Base-by-base conservation (phyloP, 2,329 filamentous ascomycete species). In the Penicillium sp. region DNA sequence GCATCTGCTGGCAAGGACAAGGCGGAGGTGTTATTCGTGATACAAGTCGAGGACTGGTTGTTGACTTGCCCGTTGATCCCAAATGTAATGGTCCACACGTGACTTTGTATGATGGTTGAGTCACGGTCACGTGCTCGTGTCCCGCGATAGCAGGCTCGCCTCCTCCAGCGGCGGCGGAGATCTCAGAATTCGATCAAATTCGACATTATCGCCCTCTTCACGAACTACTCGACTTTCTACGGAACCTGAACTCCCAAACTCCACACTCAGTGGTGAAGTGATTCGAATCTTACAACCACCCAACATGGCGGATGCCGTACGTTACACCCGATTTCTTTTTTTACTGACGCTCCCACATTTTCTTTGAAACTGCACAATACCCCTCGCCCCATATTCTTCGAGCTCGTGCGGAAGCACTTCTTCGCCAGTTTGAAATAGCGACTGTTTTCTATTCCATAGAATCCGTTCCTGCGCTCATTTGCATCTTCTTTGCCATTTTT, bases 281-380 rank as follows among this genome's bases (percentile, higher is more conserved):
- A 64, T 57, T 59, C 49, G 56, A 59, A 65, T 56, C n/a, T 44
- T 55, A 42, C 61, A 65, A 53, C 63, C 63, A 65, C 59, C 51
- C 60, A 77, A 63, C 55, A 80, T 80, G 78, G 77, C 78, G 71
- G 78, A 80, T 65, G 71, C 73, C 69, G 78, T 80, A 80, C 73
- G 78, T 80, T 76, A 76, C 73, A 72, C 65, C 65, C 69, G 62
- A 69, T 72, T 71, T 70, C 67, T 67, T 72, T 49, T 67, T 74
- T 75, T 75, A 71, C 73, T 73, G 74, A 76, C 66, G 68, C 70
- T 74, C 75, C 75, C 76, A 78, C 76, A 78, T 74, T 76, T 77
- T 76, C 72, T 71, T 71, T 68, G 60, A 67, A 54, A 62, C 58
- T 72, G 73, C 73, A 70, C 70, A 70, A 70, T 69, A 65, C 71